phyloP scores from a whole-genome alignment of 176 grass and related monocot species.

The Phyllostachys edulis region DNA sequence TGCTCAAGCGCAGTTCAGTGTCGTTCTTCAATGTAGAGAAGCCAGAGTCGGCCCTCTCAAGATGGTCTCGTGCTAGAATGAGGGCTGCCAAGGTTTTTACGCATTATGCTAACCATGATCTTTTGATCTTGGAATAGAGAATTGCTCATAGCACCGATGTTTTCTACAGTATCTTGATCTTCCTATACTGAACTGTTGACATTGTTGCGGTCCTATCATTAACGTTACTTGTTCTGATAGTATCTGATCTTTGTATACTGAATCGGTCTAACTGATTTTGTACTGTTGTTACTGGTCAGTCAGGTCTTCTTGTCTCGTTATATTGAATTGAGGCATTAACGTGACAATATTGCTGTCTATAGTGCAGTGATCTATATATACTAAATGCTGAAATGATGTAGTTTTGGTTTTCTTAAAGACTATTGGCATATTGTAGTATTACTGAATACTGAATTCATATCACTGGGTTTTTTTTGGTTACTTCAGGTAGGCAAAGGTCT shows the following conservation, averaged over 20 bases:
- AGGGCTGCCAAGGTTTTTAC: slow-evolving; percentile 66
- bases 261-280: not conserved
- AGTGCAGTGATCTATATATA: not conserved
- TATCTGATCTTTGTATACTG: slow-evolving; percentile 11
- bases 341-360: not conserved
- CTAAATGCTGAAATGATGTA: slow-evolving; percentile 11
- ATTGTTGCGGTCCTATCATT: not conserved
- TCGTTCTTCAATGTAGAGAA: slow-evolving; percentile 78
- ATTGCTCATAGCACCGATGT: not conserved
- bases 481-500: slow-evolving; percentile 90
- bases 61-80: slow-evolving; percentile 72
- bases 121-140: not conserved
- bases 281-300: slow-evolving; percentile 10
- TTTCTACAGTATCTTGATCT: not conserved
- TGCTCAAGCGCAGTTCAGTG: slow-evolving; percentile 77
- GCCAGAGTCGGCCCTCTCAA: slow-evolving; percentile 59
- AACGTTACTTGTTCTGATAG: not conserved
- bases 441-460: slow-evolving; percentile 17
- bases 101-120: not conserved
- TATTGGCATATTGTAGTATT: not conserved
- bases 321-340: not conserved
- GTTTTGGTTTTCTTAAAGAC: not conserved
- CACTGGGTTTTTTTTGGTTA: not conserved
- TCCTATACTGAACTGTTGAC: not conserved
- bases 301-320: not conserved